Base-by-base conservation (phyloP, 2,329 filamentous ascomycete species). In the Dactylellina cionopaga region DNA sequence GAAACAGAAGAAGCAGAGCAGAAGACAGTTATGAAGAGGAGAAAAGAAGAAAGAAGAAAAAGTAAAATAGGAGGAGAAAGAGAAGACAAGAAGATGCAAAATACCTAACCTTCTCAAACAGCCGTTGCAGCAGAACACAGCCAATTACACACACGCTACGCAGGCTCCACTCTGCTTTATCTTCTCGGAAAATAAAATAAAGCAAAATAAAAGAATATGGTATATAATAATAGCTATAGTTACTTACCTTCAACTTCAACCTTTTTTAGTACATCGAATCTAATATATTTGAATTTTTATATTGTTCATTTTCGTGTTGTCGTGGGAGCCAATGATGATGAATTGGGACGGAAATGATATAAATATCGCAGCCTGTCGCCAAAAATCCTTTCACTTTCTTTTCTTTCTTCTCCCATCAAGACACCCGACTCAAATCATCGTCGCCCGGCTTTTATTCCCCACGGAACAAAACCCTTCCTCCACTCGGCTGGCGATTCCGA, bases 351-450 rank as follows among this genome's bases (percentile, higher is more conserved):
- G n/a, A n/a, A n/a, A n/a, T n/a, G n/a, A n/a, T n/a, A n/a, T n/a
- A n/a, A n/a, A n/a, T n/a, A n/a, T n/a, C n/a, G n/a, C n/a, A n/a
- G n/a, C n/a, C n/a, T n/a, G n/a, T n/a, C n/a, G n/a, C n/a, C n/a
- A n/a, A n/a, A n/a, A n/a, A n/a, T n/a, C n/a, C 13, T 49, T 24
- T 29, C 24, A 6, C 22, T 78, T 79, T 78, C 79, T 79, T 80
- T 29, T 80, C 80, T 79, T 79, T 79, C 79, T 77, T 77, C 78
- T 81, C 81, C 80, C 80, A 81, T 78, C 82, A 84, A 86, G 88
- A 90, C 88, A 88, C 87, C 85, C 85, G 85, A 88, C 85, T 90
- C 88, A 90, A 90, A 90, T 89, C 86, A 88, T 88, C 62, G 62
- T 55, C 62, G 41, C 51, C 31, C 62, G 31, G 51, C 33, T 19